Conservation (phyloP, 345 rosid genomes). For the Mercurialis annua region DNA sequence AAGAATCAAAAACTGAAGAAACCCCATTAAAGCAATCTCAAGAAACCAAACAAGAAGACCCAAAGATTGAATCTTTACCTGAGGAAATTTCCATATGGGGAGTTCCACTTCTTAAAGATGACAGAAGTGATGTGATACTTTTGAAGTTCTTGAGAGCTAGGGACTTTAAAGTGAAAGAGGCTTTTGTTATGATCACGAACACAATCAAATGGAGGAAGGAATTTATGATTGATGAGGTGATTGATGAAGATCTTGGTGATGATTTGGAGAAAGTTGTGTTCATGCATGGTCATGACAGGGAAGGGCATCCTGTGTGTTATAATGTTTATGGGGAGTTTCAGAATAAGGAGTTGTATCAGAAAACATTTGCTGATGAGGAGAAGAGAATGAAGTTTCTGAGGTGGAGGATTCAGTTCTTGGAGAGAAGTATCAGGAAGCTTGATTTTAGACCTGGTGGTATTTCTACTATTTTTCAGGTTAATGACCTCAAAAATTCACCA, state of each 20-base stretch:
- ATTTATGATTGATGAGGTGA: conserved; percentile 58
- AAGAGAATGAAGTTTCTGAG: conserved; percentile 66
- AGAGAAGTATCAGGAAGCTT: conserved; percentile 78
- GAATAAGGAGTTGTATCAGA: conserved; percentile 74
- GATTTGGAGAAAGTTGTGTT: conserved; percentile 83
- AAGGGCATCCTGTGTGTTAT: conserved; percentile 87
- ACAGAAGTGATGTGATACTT: conserved; percentile 65
- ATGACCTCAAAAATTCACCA: conserved; percentile 82
- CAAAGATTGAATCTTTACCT: conserved; percentile 24
- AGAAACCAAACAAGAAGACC: conserved; percentile 18
- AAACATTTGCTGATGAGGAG: conserved; percentile 68
- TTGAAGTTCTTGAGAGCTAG: conserved; percentile 77
- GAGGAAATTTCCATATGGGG: conserved; percentile 62
- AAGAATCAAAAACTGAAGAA: conserved; percentile 28
- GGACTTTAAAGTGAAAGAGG: conserved; percentile 73
- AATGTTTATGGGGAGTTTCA: conserved; percentile 90
- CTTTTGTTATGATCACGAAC: conserved; percentile 67
- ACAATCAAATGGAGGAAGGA: conserved; percentile 70
- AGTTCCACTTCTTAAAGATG: conserved; percentile 69
- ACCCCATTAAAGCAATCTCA: conserved; percentile 15
- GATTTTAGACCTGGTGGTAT: conserved; percentile 80
- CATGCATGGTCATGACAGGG: conserved; percentile 78
- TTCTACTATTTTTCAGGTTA: conserved; percentile 74
- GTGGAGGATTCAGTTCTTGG: conserved; percentile 90
- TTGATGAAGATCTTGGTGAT: conserved; percentile 73